A percentile compares a stretch with the other conserved stretches of the same genome.
Evolutionary conservation across 78 protist species (phyloP).

Genomic region (Bodo saltans): DNA sequence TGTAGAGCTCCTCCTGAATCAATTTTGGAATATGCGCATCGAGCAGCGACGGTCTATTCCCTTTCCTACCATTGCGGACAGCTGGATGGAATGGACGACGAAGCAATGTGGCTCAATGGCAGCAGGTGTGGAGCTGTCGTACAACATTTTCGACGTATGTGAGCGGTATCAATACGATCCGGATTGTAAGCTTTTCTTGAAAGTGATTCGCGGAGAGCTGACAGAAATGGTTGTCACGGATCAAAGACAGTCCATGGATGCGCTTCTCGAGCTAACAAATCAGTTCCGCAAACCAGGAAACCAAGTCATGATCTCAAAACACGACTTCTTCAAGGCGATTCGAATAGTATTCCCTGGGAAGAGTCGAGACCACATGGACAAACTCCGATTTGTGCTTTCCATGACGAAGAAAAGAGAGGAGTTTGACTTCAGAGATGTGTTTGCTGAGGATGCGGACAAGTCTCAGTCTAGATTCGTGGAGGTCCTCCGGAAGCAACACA

Average conservation of each 20-base stretch:
- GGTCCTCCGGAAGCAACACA: neutral
- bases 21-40: neutral
- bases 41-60: too few relatives aligned
- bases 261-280: neutral
- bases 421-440: neutral
- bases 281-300: neutral
- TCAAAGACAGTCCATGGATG: neutral
- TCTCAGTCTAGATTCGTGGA: neutral
- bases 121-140: neutral
- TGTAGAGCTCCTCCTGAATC: neutral
- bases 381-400: neutral
- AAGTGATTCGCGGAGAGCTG: neutral
- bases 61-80: neutral
- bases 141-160: neutral
- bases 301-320: neutral
- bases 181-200: neutral
- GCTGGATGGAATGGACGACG: neutral
- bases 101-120: neutral
- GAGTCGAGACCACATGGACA: neutral
- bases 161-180: neutral
- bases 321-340: too few relatives aligned
- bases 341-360: too few relatives aligned
- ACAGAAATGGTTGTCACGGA: neutral
- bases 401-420: neutral
- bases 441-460: neutral